Percentiles rank a stretch among this genome's conserved stretches.
phyloP scores from a whole-genome alignment of 768 basidiomycete genomes.

The Termitomyces eurrhizus region DNA sequence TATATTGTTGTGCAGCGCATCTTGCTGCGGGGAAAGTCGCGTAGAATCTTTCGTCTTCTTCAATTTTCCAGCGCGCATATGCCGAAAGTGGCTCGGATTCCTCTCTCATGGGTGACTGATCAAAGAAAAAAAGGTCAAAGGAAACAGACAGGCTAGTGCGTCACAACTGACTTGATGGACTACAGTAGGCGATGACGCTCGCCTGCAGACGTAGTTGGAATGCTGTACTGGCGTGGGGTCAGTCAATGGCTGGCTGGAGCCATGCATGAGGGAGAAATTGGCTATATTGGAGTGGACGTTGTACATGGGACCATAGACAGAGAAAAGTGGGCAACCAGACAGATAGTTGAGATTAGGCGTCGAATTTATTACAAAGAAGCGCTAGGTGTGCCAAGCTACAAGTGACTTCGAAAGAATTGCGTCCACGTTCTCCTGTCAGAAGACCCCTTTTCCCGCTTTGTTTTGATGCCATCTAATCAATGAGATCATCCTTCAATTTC shows the following conservation, averaged over 20 bases:
- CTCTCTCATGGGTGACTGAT: slow-evolving; percentile 10
- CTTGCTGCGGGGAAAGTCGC: slow-evolving; percentile 33
- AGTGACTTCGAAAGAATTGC: slow-evolving; percentile 13
- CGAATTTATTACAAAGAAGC: slow-evolving; percentile 12
- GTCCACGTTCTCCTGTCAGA: slow-evolving; percentile 18
- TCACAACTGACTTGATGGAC: slow-evolving; percentile 7
- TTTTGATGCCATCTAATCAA: slow-evolving; percentile 15
- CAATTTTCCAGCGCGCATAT: slow-evolving; percentile 32
- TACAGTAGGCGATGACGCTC: slow-evolving; percentile 1
- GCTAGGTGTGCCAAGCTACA: slow-evolving; percentile 10
- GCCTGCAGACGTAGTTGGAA: slow-evolving; percentile 1
- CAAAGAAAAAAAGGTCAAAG: slow-evolving; percentile 3
- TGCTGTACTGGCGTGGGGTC: slow-evolving; percentile 5
- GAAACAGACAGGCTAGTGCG: neutral
- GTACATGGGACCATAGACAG: slow-evolving; percentile 4
- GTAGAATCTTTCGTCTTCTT: slow-evolving; percentile 37
- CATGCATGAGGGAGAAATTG: neutral
- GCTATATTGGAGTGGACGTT: slow-evolving; percentile 5
- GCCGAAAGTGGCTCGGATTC: slow-evolving; percentile 15
- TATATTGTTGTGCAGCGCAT: slow-evolving; percentile 18
- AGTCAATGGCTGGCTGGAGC: neutral
- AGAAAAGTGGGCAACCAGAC: slow-evolving; percentile 9
- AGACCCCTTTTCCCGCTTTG: slow-evolving; percentile 9
- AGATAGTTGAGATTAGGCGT: slow-evolving; percentile 7
- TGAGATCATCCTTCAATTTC: slow-evolving; percentile 1